Conservation (phyloP, 2,329 filamentous ascomycete species). For the Calycina herbarum region DNA sequence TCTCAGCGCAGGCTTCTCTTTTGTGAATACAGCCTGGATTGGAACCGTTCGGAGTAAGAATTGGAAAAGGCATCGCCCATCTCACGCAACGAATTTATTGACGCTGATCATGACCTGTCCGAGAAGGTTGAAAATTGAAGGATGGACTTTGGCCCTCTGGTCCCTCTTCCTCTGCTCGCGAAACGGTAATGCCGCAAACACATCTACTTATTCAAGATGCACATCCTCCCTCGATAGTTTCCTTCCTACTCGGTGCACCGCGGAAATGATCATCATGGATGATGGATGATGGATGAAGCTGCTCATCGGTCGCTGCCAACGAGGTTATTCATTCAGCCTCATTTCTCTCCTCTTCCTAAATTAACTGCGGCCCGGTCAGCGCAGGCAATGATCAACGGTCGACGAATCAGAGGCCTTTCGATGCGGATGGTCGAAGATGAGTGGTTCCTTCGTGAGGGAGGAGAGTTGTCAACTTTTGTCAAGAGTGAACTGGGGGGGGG, state of each 20-base stretch:
- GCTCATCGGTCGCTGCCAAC: not conserved
- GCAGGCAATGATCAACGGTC: not conserved
- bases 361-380: not conserved
- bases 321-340: slow-evolving; percentile 1
- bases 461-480: not conserved
- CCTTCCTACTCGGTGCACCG: not conserved
- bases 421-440: not conserved
- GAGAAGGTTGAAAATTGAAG: not conserved
- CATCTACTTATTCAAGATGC: not conserved
- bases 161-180: not conserved
- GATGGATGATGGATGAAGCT: not conserved
- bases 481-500: not conserved
- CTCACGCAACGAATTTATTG: not conserved
- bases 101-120: slow-evolving; percentile 1
- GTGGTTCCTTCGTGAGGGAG: slow-evolving; percentile 1
- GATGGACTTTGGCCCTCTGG: not conserved
- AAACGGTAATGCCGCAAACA: not conserved
- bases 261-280: not conserved
- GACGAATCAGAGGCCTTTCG: not conserved
- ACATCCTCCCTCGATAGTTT: not conserved
- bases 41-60: not conserved
- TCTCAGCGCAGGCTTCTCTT: not conserved
- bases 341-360: not conserved
- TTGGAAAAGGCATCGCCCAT: not conserved
- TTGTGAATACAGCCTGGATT: not conserved